These are phyloP conservation scores for Selaginella moellendorffii DNA, from an alignment of 75 land plant genomes.

Conservation along the genomic window DNA sequence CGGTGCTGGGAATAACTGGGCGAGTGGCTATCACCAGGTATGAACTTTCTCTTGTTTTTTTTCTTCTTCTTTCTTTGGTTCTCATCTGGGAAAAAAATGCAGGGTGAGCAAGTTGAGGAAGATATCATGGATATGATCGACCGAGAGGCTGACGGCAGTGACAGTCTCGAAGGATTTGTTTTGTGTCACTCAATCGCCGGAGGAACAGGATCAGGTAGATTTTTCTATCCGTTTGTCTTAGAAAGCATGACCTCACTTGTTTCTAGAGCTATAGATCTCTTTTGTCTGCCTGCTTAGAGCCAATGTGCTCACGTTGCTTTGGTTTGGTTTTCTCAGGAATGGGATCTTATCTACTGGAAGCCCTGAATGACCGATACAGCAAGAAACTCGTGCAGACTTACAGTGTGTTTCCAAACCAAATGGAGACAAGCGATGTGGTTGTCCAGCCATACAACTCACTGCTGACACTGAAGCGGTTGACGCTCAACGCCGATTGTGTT, in stretches of 20 bases:
- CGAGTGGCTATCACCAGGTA: constrained; percentile 99
- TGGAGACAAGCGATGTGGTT: constrained; percentile 99
- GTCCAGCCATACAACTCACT: constrained; percentile 98
- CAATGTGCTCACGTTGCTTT: too few relatives aligned
- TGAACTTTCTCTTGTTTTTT: too few relatives aligned
- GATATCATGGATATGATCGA: constrained; percentile 99
- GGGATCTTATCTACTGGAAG: constrained; percentile 94
- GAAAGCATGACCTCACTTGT: too few relatives aligned
- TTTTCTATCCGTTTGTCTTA: not conserved
- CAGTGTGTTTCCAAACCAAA: constrained; percentile 98
- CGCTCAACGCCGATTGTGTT: constrained; percentile 98
- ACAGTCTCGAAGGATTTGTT: constrained; percentile 99
- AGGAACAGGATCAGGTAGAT: constrained; percentile 95
- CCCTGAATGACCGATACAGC: constrained; percentile 96
- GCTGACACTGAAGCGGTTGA: constrained; percentile 87
- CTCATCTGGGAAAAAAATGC: too few relatives aligned
- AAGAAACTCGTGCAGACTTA: constrained; percentile 98
- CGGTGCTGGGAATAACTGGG: constrained; percentile 99
- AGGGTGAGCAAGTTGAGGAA: constrained; percentile 96
- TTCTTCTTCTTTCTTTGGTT: too few relatives aligned
- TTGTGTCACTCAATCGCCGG: constrained; percentile 98
- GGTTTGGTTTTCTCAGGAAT: too few relatives aligned
- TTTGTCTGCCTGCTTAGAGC: too few relatives aligned
- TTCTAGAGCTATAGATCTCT: too few relatives aligned
- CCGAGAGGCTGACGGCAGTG: constrained; percentile 99